Evolutionary conservation across 1,284 basidiomycete species (phyloP).

Genomic region (Porodaedalea pini): DNA sequence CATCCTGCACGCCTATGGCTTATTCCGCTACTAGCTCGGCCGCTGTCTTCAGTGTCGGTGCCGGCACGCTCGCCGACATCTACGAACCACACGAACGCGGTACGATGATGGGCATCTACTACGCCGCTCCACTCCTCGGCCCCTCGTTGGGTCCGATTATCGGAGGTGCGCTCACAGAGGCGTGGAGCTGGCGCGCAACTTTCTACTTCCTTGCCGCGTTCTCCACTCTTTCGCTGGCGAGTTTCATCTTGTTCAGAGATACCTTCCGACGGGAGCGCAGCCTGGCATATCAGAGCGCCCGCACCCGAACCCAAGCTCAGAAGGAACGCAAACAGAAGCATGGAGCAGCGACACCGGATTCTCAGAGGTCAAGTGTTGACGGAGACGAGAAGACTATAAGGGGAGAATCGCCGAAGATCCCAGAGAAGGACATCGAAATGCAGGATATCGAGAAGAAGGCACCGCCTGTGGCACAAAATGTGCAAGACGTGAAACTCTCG

Average conservation of each 20-base stretch:
- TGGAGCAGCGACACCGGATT: neutral
- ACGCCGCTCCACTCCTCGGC: conserved; percentile 58
- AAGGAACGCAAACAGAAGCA: conserved; percentile 12
- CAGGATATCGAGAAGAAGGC: conserved; percentile 2
- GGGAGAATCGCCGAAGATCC: neutral
- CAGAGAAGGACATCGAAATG: conserved; percentile 21
- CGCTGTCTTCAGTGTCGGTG: conserved; percentile 75
- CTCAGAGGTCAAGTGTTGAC: conserved; percentile 22
- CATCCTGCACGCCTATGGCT: neutral
- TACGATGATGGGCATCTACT: conserved; percentile 76
- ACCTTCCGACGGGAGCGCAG: conserved; percentile 82
- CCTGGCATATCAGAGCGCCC: conserved; percentile 65
- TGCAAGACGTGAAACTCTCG: conserved; percentile 42
- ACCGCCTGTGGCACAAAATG: neutral
- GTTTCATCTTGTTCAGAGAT: conserved; percentile 72
- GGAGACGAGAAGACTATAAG: conserved; percentile 10
- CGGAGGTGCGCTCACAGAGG: conserved; percentile 64
- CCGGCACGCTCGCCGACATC: conserved; percentile 79
- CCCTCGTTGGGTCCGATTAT: conserved; percentile 69
- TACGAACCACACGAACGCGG: conserved; percentile 79
- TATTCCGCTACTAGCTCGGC: conserved; percentile 50
- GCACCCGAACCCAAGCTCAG: conserved; percentile 32
- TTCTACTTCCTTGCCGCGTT: conserved; percentile 80
- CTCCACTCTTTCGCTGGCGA: conserved; percentile 49
- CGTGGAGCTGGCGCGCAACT: conserved; percentile 71